Evolutionary conservation across 2,329 filamentous ascomycete species (phyloP), one percentile per base, ranked within the genome.

Genomic region (Nectriaceae sp.): DNA sequence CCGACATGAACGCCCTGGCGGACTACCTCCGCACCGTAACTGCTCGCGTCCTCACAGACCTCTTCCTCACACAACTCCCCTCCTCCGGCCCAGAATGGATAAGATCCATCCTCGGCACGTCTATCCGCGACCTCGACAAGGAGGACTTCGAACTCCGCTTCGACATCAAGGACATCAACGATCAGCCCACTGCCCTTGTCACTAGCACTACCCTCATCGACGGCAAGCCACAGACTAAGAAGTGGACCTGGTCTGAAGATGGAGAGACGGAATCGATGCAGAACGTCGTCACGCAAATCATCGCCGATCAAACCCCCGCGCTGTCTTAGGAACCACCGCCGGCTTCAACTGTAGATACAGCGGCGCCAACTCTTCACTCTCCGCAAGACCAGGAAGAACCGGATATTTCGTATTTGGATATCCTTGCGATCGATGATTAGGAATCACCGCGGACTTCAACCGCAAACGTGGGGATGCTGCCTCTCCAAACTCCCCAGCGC

Each of bases 21-120:
- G 70, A 73, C 53, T 80, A 80, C 60, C 55, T 82, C 8, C 65
- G 69, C 46, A 70, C 70, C 16, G 73, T 75, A 11, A 66, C 72
- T 6, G 58, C 69, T 20, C 75, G 71, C 38, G 66, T 68, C 36
- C 64, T 79, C 3, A 64, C 71, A 1, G 61, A 70, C 10, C 66
- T 68, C 45, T 63, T 66, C 40, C 58, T 73, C 22, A 53, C 59
- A 19, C 51, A 54, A 24, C 36, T 33, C 19, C 24, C 22, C 21
- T 33, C 15, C n/a, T 15, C 19, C 3, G 4, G 8, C 13, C 11
- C 16, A 8, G 20, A 19, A 13, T 71, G 69, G 65, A 51, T 59
- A 20, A 64, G 63, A 26, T 62, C 60, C 46, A 49, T 67, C 21
- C 60, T 66, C 42, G 69, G 65, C 41, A 67, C 65, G 31, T 61